Evolutionary conservation across 106 monocot species (phyloP), one percentile per base, ranked within the genome.

Genomic region (Dendrobium huoshanense): DNA sequence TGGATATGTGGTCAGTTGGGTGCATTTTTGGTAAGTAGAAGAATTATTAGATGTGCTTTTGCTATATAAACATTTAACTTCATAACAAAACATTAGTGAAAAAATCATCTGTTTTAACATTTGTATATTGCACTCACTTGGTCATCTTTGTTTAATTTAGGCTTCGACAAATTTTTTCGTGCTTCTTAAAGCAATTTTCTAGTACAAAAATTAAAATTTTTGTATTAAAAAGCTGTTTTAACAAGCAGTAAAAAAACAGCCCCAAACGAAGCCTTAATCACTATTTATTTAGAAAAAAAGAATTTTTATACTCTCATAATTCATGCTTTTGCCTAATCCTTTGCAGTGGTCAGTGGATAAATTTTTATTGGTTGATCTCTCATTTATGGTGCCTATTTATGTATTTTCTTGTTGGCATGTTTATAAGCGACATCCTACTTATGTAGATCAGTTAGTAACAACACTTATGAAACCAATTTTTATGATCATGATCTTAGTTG

Each of bases 1-100:
- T 99, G 59, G 98, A 99, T 81, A 99, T 95, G 91, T 99, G 98
- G 98, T 99, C 98, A 41, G 92, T 99, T 55, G 98, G 98, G n/a
- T 99, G 98, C 75, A 99, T 99, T n/a, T 99, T 99, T 82, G 98
- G 98, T 99, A 88, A 78, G 90, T 56, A 64, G 4, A 7, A 56
- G 44, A 2, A 31, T 73, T 54, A 41, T 70, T 33, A 70, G 70
- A 33, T 37, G 13, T 70, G 29, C 3, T 29, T 70, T 67, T 70
- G 33, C 70, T 1, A 70, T 70, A 1, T 29, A 37, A 70, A 40
- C 16, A 24, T 9, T 70, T 6, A 70, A 37, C 1, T 33, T 70
- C 37, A 4, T 22, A 31, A 4, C 1, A 31, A 31, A 24, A 64
- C 24, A 64, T 25, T 24, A 64, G 64, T 27, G 24, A 65, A 51